Base-by-base conservation (phyloP, 2,329 filamentous ascomycete genomes). In the Lachnellula suecica region DNA sequence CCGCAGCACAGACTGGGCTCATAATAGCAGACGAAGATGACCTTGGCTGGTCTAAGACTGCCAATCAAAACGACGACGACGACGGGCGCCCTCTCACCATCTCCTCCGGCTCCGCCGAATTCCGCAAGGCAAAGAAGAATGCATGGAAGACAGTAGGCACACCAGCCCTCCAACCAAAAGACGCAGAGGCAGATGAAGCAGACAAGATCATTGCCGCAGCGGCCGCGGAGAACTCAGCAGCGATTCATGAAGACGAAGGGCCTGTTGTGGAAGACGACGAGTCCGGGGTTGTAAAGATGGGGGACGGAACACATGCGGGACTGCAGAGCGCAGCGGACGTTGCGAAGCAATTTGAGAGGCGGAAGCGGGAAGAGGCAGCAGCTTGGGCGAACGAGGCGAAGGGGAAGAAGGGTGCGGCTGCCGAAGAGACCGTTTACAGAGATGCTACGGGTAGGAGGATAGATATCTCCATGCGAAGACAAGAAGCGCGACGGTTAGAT, bases 371-470 rank as follows among this genome's bases (percentile, higher is more conserved):
- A 59, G 87, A 91, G 54, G 70, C 71, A n/a, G 72, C 72, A 13
- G 74, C 76, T 22, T 81, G 79, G 63, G 73, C 37, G 17, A 77
- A 54, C 58, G 63, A 58, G 56, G 60, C 52, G 37, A 67, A 71
- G 29, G 76, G 72, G 52, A 72, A 75, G 0, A 68, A 72, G 52
- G 81, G 82, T 4, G 19, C 11, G 11, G 37, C 11, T 10, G 37
- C n/a, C 27, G 81, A 87, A 63, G 91, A 97, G 71, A 96, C 93
- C 0, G 91, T 97, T 22, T 97, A 97, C 69, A 88, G 94, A 63
- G 94, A 99, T 71, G 94, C 95, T 10, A 94, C 89, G 3, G 94
- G 94, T 11, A 82, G 92, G n/a, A 86, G 96, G 50, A 92, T 99
- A 58, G 96, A 99, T 66, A 83, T 97, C 22, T 85, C 87, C 17